These are phyloP conservation scores for Whalleya microplaca DNA, from an alignment of 2,329 filamentous ascomycete species.

Conservation along the genomic window DNA sequence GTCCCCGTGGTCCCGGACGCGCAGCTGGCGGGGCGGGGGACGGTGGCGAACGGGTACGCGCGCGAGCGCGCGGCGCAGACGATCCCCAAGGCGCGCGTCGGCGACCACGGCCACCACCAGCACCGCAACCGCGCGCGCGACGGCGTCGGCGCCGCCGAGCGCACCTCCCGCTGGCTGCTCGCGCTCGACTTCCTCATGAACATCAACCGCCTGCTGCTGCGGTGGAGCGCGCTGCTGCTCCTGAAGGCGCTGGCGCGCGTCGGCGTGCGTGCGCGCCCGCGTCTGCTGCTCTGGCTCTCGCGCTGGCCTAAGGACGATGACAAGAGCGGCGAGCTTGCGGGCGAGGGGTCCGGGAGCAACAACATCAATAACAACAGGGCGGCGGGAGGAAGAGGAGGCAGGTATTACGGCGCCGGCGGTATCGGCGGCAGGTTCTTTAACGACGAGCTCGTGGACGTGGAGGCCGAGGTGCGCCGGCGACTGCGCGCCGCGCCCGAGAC, in stretches of 20 bases:
- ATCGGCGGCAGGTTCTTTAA: slow-evolving; percentile 59
- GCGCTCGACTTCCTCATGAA: slow-evolving; percentile 76
- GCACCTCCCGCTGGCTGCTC: slow-evolving; percentile 78
- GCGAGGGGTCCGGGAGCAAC: slow-evolving; percentile 32
- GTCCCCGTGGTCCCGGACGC: slow-evolving; percentile 58
- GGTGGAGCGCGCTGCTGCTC: slow-evolving; percentile 59
- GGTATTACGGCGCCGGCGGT: too few relatives aligned
- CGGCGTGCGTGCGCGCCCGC: slow-evolving; percentile 64
- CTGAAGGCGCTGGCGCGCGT: slow-evolving; percentile 59
- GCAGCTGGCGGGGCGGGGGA: slow-evolving; percentile 42
- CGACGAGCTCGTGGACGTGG: slow-evolving; percentile 75
- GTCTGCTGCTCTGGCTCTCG: slow-evolving; percentile 63
- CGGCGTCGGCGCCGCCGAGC: slow-evolving; percentile 78
- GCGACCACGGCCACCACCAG: too few relatives aligned
- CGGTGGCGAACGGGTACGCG: slow-evolving; percentile 65
- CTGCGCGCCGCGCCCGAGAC: slow-evolving; percentile 47
- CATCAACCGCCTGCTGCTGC: slow-evolving; percentile 68
- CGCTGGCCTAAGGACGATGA: slow-evolving; percentile 41
- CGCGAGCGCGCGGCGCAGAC: slow-evolving; percentile 71
- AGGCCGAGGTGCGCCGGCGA: slow-evolving; percentile 73
- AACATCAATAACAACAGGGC: too few relatives aligned
- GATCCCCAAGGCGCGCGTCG: slow-evolving; percentile 49
- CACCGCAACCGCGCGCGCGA: slow-evolving; percentile 54
- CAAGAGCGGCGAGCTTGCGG: slow-evolving; percentile 30
- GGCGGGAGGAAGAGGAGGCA: too few relatives aligned